phyloP scores from a whole-genome alignment of 2,329 filamentous ascomycete species.

The Neurospora sp. region DNA sequence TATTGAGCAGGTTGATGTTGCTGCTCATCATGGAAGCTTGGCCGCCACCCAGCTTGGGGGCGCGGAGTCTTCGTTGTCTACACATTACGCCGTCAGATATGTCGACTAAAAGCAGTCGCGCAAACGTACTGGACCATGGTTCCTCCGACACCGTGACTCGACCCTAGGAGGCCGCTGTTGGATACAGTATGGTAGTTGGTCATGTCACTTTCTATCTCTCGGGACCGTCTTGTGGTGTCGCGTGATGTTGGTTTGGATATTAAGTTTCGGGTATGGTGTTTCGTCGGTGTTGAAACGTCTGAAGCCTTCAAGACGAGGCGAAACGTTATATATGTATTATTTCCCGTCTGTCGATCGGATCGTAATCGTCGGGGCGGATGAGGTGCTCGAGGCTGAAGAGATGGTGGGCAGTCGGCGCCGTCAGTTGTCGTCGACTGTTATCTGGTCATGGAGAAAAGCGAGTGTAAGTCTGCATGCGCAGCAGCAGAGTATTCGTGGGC shows the following conservation, averaged over 20 bases:
- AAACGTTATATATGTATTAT: too few species aligned
- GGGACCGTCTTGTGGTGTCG: neutral
- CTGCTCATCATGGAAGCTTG: constrained; percentile 85
- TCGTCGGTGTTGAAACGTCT: neutral
- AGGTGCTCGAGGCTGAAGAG: neutral
- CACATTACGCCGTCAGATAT: neutral
- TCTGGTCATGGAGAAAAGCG: neutral
- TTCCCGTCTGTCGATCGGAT: neutral
- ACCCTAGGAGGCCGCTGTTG: neutral
- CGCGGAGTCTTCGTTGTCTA: constrained; percentile 47
- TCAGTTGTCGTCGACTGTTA: neutral
- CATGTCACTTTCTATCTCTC: neutral
- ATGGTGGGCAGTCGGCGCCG: neutral
- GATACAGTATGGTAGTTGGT: neutral
- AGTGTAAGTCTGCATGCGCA: neutral
- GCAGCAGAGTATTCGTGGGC: neutral
- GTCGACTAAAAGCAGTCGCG: neutral
- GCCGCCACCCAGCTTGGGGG: constrained; percentile 67
- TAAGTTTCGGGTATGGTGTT: neutral
- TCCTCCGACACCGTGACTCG: constrained; percentile 19
- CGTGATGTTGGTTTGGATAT: neutral
- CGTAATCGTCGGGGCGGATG: neutral
- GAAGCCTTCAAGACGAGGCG: neutral
- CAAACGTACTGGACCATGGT: constrained; percentile 39
- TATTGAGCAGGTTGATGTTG: constrained; percentile 92